phyloP scores from a whole-genome alignment of 805 yeast genomes.

The Sugiyamaella marilandica region DNA sequence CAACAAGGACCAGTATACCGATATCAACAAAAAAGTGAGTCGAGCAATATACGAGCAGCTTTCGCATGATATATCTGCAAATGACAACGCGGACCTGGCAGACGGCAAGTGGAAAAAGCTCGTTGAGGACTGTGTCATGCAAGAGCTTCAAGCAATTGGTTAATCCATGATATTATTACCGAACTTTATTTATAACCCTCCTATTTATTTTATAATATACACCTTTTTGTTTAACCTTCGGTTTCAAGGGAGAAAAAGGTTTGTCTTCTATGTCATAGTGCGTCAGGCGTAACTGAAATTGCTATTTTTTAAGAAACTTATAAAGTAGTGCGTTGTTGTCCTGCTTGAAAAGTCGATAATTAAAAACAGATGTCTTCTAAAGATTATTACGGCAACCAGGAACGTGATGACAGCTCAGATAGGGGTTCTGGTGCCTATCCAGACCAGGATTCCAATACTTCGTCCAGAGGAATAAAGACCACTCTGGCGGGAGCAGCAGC shows the following conservation, averaged over 20 bases:
- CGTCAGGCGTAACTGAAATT: not conserved
- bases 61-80: not conserved
- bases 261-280: not conserved
- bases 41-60: constrained; percentile 48
- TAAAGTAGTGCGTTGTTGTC: not conserved
- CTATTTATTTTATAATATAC: not conserved
- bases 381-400: constrained; percentile 8
- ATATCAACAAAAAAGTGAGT: constrained; percentile 58
- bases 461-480: constrained; percentile 11
- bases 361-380: constrained; percentile 8
- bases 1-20: constrained; percentile 46
- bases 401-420: constrained; percentile 2
- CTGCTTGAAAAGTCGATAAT: not conserved
- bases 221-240: too few relatives aligned
- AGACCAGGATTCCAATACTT: constrained; percentile 6
- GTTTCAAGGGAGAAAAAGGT: not conserved
- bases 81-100: not conserved
- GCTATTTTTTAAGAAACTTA: not conserved
- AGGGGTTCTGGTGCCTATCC: not conserved
- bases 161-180: not conserved
- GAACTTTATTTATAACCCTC: not conserved
- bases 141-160: constrained; percentile 9
- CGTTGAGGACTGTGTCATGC: constrained; percentile 11
- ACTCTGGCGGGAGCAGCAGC: constrained; percentile 15
- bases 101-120: constrained; percentile 9